A percentile compares a stretch with the other conserved stretches of the same genome.
Evolutionary conservation across 768 basidiomycete genomes (phyloP).

Genomic region (Coprinellus aureogranulatus): DNA sequence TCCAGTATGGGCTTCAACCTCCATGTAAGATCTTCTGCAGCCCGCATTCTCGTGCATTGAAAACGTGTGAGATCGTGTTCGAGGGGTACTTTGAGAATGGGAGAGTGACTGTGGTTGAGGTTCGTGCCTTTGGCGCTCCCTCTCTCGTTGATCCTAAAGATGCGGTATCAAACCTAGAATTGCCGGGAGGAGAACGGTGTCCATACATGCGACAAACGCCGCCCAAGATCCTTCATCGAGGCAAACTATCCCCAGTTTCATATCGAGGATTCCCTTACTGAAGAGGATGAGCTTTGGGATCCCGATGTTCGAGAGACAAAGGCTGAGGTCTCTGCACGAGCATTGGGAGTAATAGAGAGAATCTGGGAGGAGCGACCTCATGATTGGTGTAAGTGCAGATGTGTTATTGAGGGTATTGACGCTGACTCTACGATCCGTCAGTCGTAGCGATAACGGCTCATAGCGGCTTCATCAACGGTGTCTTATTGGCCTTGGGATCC

Average conservation of each 20-base stretch:
- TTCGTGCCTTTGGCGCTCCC: too few relatives aligned
- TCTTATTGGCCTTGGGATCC: conserved; percentile 13
- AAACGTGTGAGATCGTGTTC: conserved; percentile 57
- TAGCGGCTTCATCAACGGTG: conserved; percentile 16
- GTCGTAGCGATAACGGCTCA: conserved; percentile 17
- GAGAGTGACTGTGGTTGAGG: conserved; percentile 54
- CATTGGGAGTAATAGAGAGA: conserved; percentile 48
- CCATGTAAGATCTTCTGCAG: conserved; percentile 61
- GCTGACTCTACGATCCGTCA: neutral
- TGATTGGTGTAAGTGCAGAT: conserved; percentile 42
- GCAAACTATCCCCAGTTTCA: conserved; percentile 47
- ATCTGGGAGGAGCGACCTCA: conserved; percentile 48
- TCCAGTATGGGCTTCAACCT: conserved; percentile 40
- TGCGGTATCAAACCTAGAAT: conserved; percentile 39
- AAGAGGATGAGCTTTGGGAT: conserved; percentile 63
- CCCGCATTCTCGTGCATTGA: conserved; percentile 60
- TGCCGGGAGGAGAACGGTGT: conserved; percentile 65
- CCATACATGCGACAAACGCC: conserved; percentile 67
- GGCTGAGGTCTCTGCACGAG: conserved; percentile 45
- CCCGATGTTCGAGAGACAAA: conserved; percentile 52
- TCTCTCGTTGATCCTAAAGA: neutral
- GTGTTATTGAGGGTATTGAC: too few relatives aligned
- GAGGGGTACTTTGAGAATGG: conserved; percentile 28
- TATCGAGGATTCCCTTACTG: conserved; percentile 58
- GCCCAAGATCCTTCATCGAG: conserved; percentile 41